Percentiles rank a stretch among this genome's conserved stretches.
These are phyloP conservation scores for Globisporangium megalacanthum DNA, from an alignment of 352 stramenopile genomes.

Conservation along the genomic window DNA sequence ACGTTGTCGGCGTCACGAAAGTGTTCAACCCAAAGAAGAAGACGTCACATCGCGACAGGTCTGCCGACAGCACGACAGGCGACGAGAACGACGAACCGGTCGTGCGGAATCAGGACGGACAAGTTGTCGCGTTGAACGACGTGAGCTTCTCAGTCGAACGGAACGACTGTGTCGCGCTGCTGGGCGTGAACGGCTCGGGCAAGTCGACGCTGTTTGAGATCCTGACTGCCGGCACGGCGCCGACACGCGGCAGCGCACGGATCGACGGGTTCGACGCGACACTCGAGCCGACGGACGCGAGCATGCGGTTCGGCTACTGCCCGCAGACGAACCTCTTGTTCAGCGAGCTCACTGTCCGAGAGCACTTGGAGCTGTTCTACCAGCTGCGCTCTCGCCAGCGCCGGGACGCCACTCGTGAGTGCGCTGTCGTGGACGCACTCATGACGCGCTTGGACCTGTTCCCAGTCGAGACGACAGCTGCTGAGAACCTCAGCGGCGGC, in stretches of 20 bases:
- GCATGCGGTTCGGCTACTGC: slow-evolving; percentile 70
- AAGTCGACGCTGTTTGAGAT: slow-evolving; percentile 98
- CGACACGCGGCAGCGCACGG: slow-evolving; percentile 51
- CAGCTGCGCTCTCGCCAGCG: slow-evolving; percentile 35
- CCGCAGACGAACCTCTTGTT: slow-evolving; percentile 78
- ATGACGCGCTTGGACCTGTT: slow-evolving; percentile 56
- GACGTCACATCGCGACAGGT: slow-evolving; percentile 3
- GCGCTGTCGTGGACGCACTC: slow-evolving; percentile 29
- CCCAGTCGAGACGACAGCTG: slow-evolving; percentile 47
- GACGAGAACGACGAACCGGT: slow-evolving; percentile 12
- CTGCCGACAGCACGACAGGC: not conserved
- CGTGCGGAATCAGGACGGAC: slow-evolving; percentile 33
- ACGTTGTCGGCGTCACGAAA: slow-evolving; percentile 46
- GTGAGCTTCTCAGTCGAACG: slow-evolving; percentile 82
- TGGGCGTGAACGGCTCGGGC: slow-evolving; percentile 94
- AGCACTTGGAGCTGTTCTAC: slow-evolving; percentile 74
- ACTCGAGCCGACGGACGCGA: slow-evolving; percentile 38
- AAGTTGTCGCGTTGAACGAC: slow-evolving; percentile 65
- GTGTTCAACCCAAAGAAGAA: slow-evolving; percentile 55
- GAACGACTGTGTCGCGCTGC: slow-evolving; percentile 88
- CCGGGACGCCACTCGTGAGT: slow-evolving; percentile 21
- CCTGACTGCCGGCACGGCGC: slow-evolving; percentile 87
- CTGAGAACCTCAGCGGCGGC: slow-evolving; percentile 66
- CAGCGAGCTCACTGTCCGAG: slow-evolving; percentile 56
- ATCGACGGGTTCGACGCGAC: slow-evolving; percentile 66